Evolutionary conservation across 139 green algal genomes (phyloP).

Genomic region (Chlamydomonas sp.): DNA sequence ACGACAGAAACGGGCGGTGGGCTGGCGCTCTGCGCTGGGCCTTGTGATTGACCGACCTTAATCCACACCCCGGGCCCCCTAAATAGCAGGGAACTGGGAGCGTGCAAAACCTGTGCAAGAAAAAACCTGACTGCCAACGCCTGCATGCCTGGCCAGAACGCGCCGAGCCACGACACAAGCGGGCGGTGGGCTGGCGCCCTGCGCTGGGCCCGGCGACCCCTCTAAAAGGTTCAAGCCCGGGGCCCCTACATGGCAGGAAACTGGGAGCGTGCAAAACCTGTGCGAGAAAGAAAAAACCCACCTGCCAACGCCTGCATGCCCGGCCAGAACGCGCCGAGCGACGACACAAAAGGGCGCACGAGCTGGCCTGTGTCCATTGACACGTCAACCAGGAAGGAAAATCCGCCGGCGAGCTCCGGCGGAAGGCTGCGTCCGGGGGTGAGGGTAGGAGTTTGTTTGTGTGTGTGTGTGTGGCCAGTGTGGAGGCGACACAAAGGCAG

Average conservation of each 20-base stretch:
- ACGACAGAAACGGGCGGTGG: slow-evolving; percentile 63
- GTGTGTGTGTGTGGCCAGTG: background rate
- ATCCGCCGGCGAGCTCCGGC: too few species aligned
- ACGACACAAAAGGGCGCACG: slow-evolving; percentile 59
- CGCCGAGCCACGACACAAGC: slow-evolving; percentile 69
- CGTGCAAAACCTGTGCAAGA: too few species aligned
- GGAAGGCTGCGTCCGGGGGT: too few species aligned
- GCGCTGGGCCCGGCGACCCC: background rate
- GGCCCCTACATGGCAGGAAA: too few species aligned
- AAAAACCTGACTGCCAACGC: too few species aligned
- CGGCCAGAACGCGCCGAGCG: slow-evolving; percentile 80
- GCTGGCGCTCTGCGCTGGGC: slow-evolving; percentile 32
- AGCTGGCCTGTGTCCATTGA: slow-evolving; percentile 61
- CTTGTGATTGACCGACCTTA: background rate
- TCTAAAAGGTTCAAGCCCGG: background rate
- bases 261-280: too few species aligned
- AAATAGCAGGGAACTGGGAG: too few species aligned
- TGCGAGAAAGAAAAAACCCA: too few species aligned
- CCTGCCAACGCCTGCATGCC: slow-evolving; percentile 72
- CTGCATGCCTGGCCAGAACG: slow-evolving; percentile 86
- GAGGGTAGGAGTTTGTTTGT: background rate
- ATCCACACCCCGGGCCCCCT: slow-evolving; percentile 9
- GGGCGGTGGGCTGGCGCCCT: slow-evolving; percentile 44
- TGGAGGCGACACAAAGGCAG: too few species aligned
- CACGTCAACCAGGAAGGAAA: slow-evolving; percentile 55